Evolutionary conservation across 768 basidiomycete genomes (phyloP).

Genomic region (Boletellus ananas): DNA sequence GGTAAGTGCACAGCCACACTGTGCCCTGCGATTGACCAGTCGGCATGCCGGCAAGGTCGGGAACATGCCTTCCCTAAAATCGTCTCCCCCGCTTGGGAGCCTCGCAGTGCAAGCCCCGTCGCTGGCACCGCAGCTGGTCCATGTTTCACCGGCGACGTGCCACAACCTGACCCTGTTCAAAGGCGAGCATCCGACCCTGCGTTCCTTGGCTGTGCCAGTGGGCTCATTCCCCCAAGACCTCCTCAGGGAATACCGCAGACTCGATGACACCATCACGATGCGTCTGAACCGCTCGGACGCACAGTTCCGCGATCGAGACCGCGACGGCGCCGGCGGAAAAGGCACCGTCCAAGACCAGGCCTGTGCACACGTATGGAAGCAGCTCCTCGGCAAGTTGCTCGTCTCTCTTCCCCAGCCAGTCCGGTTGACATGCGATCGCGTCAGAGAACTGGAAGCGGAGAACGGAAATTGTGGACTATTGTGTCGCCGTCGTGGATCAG

Average conservation of each 20-base stretch:
- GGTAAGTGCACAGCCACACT: slow-evolving; percentile 15
- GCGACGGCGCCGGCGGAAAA: slow-evolving; percentile 41
- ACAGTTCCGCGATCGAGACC: slow-evolving; percentile 68
- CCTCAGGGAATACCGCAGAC: slow-evolving; percentile 72
- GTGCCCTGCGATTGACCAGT: slow-evolving; percentile 21
- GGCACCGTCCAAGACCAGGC: slow-evolving; percentile 68
- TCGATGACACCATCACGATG: slow-evolving; percentile 80
- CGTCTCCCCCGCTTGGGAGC: slow-evolving; percentile 57
- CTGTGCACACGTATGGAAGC: slow-evolving; percentile 73
- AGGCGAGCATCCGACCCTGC: slow-evolving; percentile 31
- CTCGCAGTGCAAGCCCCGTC: slow-evolving; percentile 65
- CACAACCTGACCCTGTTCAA: slow-evolving; percentile 76
- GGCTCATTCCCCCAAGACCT: slow-evolving; percentile 50
- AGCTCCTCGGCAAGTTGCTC: slow-evolving; percentile 62
- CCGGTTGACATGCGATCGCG: slow-evolving; percentile 20
- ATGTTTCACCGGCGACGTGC: slow-evolving; percentile 71
- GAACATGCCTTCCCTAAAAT: slow-evolving; percentile 36
- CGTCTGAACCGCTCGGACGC: slow-evolving; percentile 77
- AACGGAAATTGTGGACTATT: slow-evolving; percentile 72
- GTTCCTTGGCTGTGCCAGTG: neutral
- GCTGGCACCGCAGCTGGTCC: slow-evolving; percentile 57
- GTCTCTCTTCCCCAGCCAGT: slow-evolving; percentile 9
- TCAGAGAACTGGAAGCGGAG: slow-evolving; percentile 69
- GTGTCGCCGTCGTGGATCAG: slow-evolving; percentile 64
- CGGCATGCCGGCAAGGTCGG: slow-evolving; percentile 27